These are phyloP conservation scores for Penicillium occitanis DNA, from an alignment of 2,329 filamentous ascomycete species.

Conservation along the genomic window DNA sequence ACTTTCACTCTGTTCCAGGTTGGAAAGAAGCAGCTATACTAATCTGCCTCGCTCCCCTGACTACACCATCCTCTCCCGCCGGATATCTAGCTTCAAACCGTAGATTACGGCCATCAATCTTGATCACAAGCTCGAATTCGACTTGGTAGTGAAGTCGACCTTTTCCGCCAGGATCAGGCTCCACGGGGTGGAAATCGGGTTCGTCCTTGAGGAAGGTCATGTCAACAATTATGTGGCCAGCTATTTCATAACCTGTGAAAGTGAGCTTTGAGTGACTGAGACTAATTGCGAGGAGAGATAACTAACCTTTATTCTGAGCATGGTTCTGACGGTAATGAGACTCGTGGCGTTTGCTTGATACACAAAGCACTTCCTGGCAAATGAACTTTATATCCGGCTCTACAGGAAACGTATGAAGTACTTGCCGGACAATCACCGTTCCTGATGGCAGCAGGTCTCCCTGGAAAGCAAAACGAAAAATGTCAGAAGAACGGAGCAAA, in stretches of 20 bases:
- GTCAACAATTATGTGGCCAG: conserved; percentile 30
- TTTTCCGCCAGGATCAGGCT: conserved; percentile 14
- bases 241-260: conserved; percentile 24
- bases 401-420: too few relatives aligned
- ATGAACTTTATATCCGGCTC: too few relatives aligned
- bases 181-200: conserved; percentile 23
- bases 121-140: conserved; percentile 28
- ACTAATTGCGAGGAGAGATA: too few relatives aligned
- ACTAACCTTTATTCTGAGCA: too few relatives aligned
- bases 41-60: conserved; percentile 4
- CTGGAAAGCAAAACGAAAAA: too few relatives aligned
- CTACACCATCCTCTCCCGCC: not conserved
- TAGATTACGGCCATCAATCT: conserved; percentile 29
- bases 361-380: too few relatives aligned
- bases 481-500: too few relatives aligned
- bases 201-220: conserved; percentile 29
- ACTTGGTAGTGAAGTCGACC: conserved; percentile 22
- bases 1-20: not conserved
- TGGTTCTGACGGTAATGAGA: too few relatives aligned
- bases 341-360: too few relatives aligned
- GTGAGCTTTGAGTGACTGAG: too few relatives aligned
- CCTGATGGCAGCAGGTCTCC: too few relatives aligned
- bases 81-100: conserved; percentile 27
- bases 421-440: too few relatives aligned
- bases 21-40: conserved; percentile 15